phyloP scores from a whole-genome alignment of 2,329 filamentous ascomycete species.

The Plenodomus biglobosus region DNA sequence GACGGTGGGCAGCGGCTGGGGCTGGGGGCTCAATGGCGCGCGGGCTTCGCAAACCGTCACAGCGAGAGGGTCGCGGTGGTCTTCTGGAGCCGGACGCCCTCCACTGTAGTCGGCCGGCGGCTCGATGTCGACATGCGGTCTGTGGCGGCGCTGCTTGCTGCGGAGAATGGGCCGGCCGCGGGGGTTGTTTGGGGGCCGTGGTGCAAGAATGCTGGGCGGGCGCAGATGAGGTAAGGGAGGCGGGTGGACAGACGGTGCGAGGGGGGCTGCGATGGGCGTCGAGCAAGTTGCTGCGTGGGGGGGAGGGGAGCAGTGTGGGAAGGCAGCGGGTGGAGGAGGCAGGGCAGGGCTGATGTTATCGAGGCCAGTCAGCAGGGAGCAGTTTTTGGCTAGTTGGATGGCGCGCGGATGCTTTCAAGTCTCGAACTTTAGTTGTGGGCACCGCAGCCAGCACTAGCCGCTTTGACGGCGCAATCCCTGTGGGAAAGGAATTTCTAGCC shows the following conservation, averaged over 20 bases:
- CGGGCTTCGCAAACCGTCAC: slow-evolving; percentile 23
- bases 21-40: slow-evolving; percentile 22
- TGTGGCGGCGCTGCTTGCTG: slow-evolving; percentile 16
- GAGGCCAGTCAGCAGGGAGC: too few species aligned
- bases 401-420: neutral
- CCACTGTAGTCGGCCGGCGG: slow-evolving; percentile 18
- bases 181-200: slow-evolving; percentile 12
- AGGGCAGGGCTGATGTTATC: too few species aligned
- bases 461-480: neutral
- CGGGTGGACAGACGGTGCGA: neutral
- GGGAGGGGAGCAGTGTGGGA: neutral
- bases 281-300: slow-evolving; percentile 1
- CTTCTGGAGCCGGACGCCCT: slow-evolving; percentile 31
- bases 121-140: slow-evolving; percentile 39
- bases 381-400: too few species aligned
- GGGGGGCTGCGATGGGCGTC: neutral
- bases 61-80: slow-evolving; percentile 13
- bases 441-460: neutral
- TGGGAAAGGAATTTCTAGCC: neutral
- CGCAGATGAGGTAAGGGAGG: neutral
- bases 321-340: neutral
- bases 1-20: slow-evolving; percentile 24
- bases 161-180: slow-evolving; percentile 6
- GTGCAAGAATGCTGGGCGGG: slow-evolving; percentile 15
- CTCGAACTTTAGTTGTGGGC: neutral